Evolutionary conservation across 139 green algal species (phyloP), one percentile per base, ranked within the genome.

Genomic region (Chlorella sp.): DNA sequence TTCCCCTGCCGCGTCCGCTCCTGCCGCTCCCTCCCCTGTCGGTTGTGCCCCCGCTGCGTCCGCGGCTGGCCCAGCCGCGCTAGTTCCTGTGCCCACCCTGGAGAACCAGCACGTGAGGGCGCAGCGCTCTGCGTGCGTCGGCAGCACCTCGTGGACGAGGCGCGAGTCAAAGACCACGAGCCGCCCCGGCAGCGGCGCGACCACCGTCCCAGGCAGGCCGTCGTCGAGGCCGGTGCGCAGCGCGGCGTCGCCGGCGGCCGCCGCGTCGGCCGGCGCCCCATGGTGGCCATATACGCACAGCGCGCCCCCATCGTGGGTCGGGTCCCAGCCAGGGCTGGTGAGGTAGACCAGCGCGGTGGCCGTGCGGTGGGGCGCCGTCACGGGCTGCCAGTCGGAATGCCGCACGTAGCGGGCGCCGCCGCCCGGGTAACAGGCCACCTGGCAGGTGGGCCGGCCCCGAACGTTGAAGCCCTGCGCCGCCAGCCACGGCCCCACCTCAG

Each of bases 341-440:
- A 92, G 71, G 79, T 95, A 95, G 19, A 87, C 70, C 8, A 95
- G 87, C 40, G 85, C 90, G 19, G 90, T 95, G 41, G 92, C 29
- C 19, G 61, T 60, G 55, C 87, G 79, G 27, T 75, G 43, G 19
- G 87, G 81, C 55, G 76, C 79, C n/a, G n/a, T n/a, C n/a, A n/a
- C n/a, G n/a, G n/a, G 56, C 41, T 83, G 19, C 42, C 19, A 25
- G 84, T 95, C 90, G 0, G 70, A 40, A 80, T 95, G 90, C 19
- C 90, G 71, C 41, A 91, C 85, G 69, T 94, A 95, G 17, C 90
- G 84, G 0, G 89, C 73, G 5, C 88, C 89, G 9, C 59, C 71
- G 3, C 86, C 90, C 4, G 90, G 90, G 68, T 94, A 95, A 48
- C 80, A 84, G 1, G 87, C 89, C 56, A 93, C 75, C 84, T 95